Conservation (phyloP, 2,329 filamentous ascomycete genomes). For the Stenocarpella maydis region DNA sequence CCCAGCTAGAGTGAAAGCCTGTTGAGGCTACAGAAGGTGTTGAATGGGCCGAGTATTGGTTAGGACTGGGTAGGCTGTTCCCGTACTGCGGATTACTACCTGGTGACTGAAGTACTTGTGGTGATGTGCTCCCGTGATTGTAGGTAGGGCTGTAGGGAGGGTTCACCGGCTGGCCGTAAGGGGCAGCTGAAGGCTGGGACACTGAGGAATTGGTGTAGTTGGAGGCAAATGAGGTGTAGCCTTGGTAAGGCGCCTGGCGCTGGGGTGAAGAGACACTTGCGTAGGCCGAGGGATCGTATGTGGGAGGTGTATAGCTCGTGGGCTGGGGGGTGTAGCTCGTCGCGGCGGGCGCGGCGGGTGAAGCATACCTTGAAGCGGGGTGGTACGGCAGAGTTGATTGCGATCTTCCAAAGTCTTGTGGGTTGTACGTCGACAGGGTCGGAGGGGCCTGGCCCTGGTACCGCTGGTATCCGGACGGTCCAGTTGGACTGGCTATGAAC, state of each 20-base stretch:
- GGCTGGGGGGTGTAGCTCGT: slow-evolving; percentile 50
- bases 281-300: slow-evolving; percentile 69
- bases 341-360: slow-evolving; percentile 38
- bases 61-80: slow-evolving; percentile 48
- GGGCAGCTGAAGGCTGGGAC: slow-evolving; percentile 46
- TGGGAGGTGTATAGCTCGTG: slow-evolving; percentile 58
- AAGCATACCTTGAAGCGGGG: slow-evolving; percentile 51
- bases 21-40: slow-evolving; percentile 37
- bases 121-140: slow-evolving; percentile 30
- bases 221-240: slow-evolving; percentile 55
- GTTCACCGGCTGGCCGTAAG: slow-evolving; percentile 49
- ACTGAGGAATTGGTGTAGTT: slow-evolving; percentile 50
- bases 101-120: slow-evolving; percentile 29
- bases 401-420: slow-evolving; percentile 68
- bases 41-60: slow-evolving; percentile 42
- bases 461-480: slow-evolving; percentile 60
- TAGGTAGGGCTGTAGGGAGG: slow-evolving; percentile 43
- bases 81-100: slow-evolving; percentile 46
- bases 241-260: slow-evolving; percentile 59
- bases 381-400: slow-evolving; percentile 63
- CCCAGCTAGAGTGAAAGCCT: slow-evolving; percentile 32
- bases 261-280: slow-evolving; percentile 57
- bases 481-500: slow-evolving; percentile 64
- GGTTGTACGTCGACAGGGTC: slow-evolving; percentile 70
- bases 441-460: slow-evolving; percentile 57